Percentiles rank a stretch among this genome's conserved stretches.
Evolutionary conservation across 78 protist genomes (phyloP).

Genomic region (Planoprotostelium fungivorum): DNA sequence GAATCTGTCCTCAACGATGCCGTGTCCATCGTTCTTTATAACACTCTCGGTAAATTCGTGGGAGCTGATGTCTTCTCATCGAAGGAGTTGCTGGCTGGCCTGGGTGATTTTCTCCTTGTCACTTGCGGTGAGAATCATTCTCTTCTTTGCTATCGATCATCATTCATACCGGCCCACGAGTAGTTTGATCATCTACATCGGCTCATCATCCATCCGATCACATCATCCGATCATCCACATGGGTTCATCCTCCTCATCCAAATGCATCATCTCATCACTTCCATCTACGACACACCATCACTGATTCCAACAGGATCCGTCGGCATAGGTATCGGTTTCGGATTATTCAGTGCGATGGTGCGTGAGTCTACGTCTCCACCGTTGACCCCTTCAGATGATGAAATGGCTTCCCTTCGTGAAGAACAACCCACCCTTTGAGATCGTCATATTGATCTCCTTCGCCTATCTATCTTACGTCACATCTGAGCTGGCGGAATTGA

Average conservation of each 20-base stretch:
- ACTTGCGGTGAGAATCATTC: conserved; percentile 4
- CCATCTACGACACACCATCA: too few species aligned
- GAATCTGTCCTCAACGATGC: conserved; percentile 93
- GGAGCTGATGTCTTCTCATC: conserved; percentile 32
- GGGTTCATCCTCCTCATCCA: too few species aligned
- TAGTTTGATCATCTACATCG: too few species aligned
- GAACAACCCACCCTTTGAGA: not conserved
- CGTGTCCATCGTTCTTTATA: conserved; percentile 77
- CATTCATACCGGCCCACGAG: too few species aligned
- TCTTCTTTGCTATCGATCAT: too few species aligned
- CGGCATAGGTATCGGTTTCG: not conserved
- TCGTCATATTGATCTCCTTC: not conserved
- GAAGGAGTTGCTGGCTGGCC: conserved; percentile 13
- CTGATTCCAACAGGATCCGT: not conserved
- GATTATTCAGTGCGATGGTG: not conserved
- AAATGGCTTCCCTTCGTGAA: not conserved
- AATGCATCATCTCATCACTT: too few species aligned
- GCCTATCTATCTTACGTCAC: conserved; percentile 10
- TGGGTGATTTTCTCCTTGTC: conserved; percentile 13
- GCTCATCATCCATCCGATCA: too few species aligned
- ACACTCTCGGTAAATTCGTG: conserved; percentile 5
- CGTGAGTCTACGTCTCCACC: not conserved
- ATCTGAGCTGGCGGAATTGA: conserved; percentile 13
- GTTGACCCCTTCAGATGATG: not conserved
- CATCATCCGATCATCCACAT: too few species aligned